Base-by-base conservation (phyloP, 768 basidiomycete species). In the Cystobasidium tubakii region DNA sequence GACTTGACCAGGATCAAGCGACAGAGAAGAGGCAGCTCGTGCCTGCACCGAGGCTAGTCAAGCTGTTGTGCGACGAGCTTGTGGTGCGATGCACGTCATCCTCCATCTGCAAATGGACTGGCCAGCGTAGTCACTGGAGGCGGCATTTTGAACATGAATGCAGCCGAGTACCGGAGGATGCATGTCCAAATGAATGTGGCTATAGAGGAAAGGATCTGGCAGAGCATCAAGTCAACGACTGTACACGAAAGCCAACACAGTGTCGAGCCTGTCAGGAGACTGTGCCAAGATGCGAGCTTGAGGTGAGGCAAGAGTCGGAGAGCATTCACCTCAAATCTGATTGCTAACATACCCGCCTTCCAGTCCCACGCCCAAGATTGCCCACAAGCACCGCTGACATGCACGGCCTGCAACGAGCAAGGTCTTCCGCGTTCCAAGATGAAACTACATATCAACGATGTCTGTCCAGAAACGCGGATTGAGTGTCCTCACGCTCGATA, bases 61-160 rank as follows among this genome's bases (percentile, higher is more conserved):
- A 71, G 69, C 69, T 71, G 23, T 44, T 71, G 19, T 71, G 69
- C 54, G 69, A 71, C 34, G 69, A 71, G 36, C 55, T 71, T 54
- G 50, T n/a, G 6, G 69, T 71, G 7, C 29, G 31, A 3, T 71
- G 69, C 55, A 29, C 53, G 13, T 33, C 29, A 1, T 12, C 36
- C 4, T 3, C 29, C 3, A n/a, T 1, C 19, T 71, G 69, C 63
- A 6, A 12, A 12, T 65, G 63, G 69, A 60, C 29, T n/a, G 69
- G 69, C 25, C 69, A 71, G 54, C 53, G 69, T 6, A 36, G 33
- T 36, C 50, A 71, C 39, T 71, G 69, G 69, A 29, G 27, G 17
- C 53, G 33, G 9, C 69, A 71, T 36, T 34, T 50, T 10, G 23
- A 55, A 17, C 25, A 31, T 21, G 69, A 71, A 36, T 71, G 69